Evolutionary conservation across 2,329 filamentous ascomycete genomes (phyloP).

Genomic region (Talaromyces marneffei): DNA sequence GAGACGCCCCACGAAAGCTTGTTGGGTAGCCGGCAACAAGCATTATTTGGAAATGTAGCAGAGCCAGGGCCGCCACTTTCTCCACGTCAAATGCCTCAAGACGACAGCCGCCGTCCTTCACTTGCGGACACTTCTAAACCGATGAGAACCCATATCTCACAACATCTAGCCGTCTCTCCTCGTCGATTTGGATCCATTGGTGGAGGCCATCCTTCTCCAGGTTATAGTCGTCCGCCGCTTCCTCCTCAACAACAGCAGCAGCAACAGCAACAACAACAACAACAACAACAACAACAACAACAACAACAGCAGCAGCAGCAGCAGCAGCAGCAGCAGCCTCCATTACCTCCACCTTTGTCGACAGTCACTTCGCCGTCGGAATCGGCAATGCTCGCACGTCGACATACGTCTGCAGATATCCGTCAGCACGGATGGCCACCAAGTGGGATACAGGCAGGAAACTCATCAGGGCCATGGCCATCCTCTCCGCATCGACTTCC

Average conservation of each 20-base stretch:
- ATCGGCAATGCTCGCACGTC: slow-evolving; percentile 62
- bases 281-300: slow-evolving; percentile 52
- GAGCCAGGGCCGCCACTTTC: slow-evolving; percentile 73
- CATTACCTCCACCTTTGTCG: slow-evolving; percentile 58
- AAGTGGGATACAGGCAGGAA: slow-evolving; percentile 54
- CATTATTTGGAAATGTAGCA: slow-evolving; percentile 58
- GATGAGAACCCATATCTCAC: slow-evolving; percentile 70
- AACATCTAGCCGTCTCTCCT: slow-evolving; percentile 72
- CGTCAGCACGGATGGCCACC: slow-evolving; percentile 74
- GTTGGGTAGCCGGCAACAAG: slow-evolving; percentile 58
- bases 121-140: slow-evolving; percentile 57
- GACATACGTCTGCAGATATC: slow-evolving; percentile 95
- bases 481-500: slow-evolving; percentile 55
- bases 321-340: slow-evolving; percentile 47
- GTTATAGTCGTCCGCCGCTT: slow-evolving; percentile 64
- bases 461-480: slow-evolving; percentile 59
- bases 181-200: slow-evolving; percentile 85
- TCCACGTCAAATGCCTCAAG: slow-evolving; percentile 77
- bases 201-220: slow-evolving; percentile 61
- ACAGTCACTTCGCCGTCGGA: slow-evolving; percentile 51
- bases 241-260: slow-evolving; percentile 53
- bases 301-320: slow-evolving; percentile 48
- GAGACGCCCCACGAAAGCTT: slow-evolving; percentile 61
- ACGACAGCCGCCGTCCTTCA: slow-evolving; percentile 70
- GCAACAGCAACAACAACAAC: slow-evolving; percentile 43